phyloP scores from a whole-genome alignment of 441 rosid species.

The Adansonia gregorii region DNA sequence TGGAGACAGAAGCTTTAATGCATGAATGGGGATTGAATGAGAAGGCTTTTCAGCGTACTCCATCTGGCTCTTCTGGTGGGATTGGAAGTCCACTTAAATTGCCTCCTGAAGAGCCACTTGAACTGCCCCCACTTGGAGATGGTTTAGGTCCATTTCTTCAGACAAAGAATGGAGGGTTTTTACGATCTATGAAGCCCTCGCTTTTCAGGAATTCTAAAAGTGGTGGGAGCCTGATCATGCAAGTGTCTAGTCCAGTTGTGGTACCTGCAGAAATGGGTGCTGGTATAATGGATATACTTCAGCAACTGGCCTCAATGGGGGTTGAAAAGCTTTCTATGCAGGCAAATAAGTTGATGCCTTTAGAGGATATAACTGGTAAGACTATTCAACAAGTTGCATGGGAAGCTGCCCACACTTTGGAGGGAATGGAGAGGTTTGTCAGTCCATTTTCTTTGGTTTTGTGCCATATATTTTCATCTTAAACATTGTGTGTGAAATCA shows the following conservation, averaged over 20 bases:
- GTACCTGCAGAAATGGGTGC: slow-evolving; percentile 98
- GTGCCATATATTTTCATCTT: slow-evolving; percentile 13
- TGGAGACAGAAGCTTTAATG: slow-evolving; percentile 89
- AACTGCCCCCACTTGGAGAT: slow-evolving; percentile 75
- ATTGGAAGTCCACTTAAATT: slow-evolving; percentile 64
- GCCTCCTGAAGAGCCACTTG: slow-evolving; percentile 57
- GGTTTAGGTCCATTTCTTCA: slow-evolving; percentile 84
- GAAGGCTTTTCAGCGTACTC: slow-evolving; percentile 70
- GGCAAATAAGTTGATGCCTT: slow-evolving; percentile 87
- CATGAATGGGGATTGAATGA: slow-evolving; percentile 90
- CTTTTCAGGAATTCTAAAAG: slow-evolving; percentile 63
- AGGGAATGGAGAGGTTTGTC: slow-evolving; percentile 64
- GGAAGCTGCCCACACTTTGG: slow-evolving; percentile 66
- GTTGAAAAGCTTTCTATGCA: slow-evolving; percentile 93
- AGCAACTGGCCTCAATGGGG: slow-evolving; percentile 77
- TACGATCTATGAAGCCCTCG: slow-evolving; percentile 83
- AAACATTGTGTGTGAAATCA: background rate
- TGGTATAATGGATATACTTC: slow-evolving; percentile 68
- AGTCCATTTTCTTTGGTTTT: slow-evolving; percentile 10
- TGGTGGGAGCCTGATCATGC: slow-evolving; percentile 86
- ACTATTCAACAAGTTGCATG: slow-evolving; percentile 84
- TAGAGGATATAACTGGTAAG: slow-evolving; percentile 91
- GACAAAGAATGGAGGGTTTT: slow-evolving; percentile 79
- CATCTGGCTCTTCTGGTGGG: slow-evolving; percentile 48
- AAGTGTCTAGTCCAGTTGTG: slow-evolving; percentile 90